These are phyloP conservation scores for Myotisia sp. DNA, from an alignment of 2,329 filamentous ascomycete species.

Conservation along the genomic window DNA sequence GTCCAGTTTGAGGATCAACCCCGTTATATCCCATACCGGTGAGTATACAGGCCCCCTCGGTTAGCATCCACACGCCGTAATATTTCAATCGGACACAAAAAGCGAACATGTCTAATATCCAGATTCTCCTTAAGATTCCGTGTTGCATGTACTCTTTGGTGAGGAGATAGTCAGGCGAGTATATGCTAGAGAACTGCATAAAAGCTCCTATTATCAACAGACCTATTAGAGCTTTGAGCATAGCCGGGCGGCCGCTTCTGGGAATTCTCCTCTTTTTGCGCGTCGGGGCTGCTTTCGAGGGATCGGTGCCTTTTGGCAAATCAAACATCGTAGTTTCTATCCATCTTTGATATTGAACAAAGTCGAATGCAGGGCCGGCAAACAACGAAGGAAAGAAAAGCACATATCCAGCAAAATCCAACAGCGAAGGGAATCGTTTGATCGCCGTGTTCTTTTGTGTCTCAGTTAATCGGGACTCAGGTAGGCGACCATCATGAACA, in stretches of 20 bases:
- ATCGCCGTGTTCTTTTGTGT: slow-evolving; percentile 74
- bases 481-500: slow-evolving; percentile 75
- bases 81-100: slow-evolving; percentile 79
- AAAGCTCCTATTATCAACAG: slow-evolving; percentile 68
- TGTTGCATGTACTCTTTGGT: slow-evolving; percentile 53
- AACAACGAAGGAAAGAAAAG: slow-evolving; percentile 90
- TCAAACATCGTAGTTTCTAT: slow-evolving; percentile 93
- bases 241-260: slow-evolving; percentile 72
- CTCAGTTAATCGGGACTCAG: slow-evolving; percentile 66
- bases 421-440: slow-evolving; percentile 53
- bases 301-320: slow-evolving; percentile 64
- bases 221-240: slow-evolving; percentile 58
- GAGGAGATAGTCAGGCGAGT: slow-evolving; percentile 49
- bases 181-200: slow-evolving; percentile 55
- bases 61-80: slow-evolving; percentile 88
- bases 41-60: slow-evolving; percentile 88
- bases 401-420: slow-evolving; percentile 82
- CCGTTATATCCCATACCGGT: slow-evolving; percentile 90
- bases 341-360: slow-evolving; percentile 80
- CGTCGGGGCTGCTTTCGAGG: slow-evolving; percentile 69
- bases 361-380: slow-evolving; percentile 86
- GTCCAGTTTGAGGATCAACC: slow-evolving; percentile 68
- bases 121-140: slow-evolving; percentile 57
- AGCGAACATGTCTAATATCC: slow-evolving; percentile 69
- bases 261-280: slow-evolving; percentile 86